Base-by-base conservation (phyloP, 768 basidiomycete species). In the Termitomyces sp. region DNA sequence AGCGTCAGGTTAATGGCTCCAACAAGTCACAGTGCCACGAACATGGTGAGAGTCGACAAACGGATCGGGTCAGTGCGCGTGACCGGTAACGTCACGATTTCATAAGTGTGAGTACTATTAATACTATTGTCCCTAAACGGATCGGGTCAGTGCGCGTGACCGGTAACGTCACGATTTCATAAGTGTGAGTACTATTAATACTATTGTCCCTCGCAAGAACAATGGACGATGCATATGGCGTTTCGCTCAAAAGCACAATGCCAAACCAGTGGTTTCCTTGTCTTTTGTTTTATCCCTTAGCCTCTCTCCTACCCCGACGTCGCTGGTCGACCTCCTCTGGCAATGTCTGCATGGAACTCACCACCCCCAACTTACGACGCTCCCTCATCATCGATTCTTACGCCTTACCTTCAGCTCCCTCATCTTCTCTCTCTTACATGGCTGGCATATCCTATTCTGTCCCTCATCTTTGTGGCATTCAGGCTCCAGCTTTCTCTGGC, bases 361-460 rank as follows among this genome's bases (percentile, higher is more conserved):
- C 81, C 83, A 31, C 82, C 85, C 32, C 82, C 84, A 49, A 75
- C 74, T 66, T 84, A 86, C 75, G 83, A 82, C 76, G 67, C 78
- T 74, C 72, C 62, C 69, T 51, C 50, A 51, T 62, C 68, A 48
- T 69, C 76, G 5, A 68, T 74, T 21, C 84, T 95, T 56, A 86
- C 80, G 59, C 91, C 94, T 8, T 95, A 95, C 71, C 86, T 98
- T 48, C 80, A 85, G 62, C 87, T 95, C 35, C 79, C 85, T 29
- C 86, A 95, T 65, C 80, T 93, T 45, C 82, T 96, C 31, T 92
- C 93, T 23, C 82, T 96, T 12, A 82, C 90, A 67, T 91, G 93
- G 88, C 87, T 98, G 38, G 92, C 94, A 9, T 94, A 92, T 62
- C 93, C 93, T 32, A 86, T 97, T 29, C 74, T 96, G 41, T 95